phyloP scores from a whole-genome alignment of 2,329 filamentous ascomycete species.

The Albophoma yamanashiensis region DNA sequence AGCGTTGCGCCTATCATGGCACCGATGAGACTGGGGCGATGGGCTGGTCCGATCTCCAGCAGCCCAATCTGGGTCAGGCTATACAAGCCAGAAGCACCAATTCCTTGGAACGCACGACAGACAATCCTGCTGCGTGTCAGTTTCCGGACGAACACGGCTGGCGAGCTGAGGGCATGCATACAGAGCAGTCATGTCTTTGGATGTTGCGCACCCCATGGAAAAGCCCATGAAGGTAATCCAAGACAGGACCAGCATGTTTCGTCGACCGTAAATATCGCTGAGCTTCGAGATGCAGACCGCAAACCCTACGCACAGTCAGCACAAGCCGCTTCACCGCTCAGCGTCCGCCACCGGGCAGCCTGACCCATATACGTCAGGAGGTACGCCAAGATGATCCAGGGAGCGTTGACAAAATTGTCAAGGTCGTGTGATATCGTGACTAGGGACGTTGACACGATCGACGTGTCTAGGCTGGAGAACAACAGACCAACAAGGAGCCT shows the following conservation, averaged over 20 bases:
- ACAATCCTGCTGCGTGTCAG: constrained; percentile 34
- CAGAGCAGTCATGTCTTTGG: constrained; percentile 40
- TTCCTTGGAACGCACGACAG: constrained; percentile 47
- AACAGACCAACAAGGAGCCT: constrained; percentile 42
- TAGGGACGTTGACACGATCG: constrained; percentile 47
- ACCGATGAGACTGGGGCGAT: constrained; percentile 42
- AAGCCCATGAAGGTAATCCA: constrained; percentile 46
- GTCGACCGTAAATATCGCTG: constrained; percentile 48
- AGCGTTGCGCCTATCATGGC: constrained; percentile 45
- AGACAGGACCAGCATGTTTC: constrained; percentile 35
- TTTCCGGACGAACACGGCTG: not conserved
- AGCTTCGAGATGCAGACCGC: constrained; percentile 47
- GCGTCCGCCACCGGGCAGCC: not conserved
- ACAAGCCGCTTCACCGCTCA: constrained; percentile 1
- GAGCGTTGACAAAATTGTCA: constrained; percentile 37
- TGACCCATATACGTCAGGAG: constrained; percentile 45
- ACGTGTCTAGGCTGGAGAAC: constrained; percentile 46
- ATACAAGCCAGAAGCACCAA: constrained; percentile 52
- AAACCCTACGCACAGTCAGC: constrained; percentile 29
- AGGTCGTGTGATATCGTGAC: constrained; percentile 45
- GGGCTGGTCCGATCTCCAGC: constrained; percentile 42
- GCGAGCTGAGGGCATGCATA: constrained; percentile 16
- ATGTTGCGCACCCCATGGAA: constrained; percentile 41
- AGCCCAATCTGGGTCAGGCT: constrained; percentile 47
- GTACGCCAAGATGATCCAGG: constrained; percentile 46